Evolutionary conservation across 176 grass and related monocot species (phyloP), one percentile per base, ranked within the genome.

Genomic region (Triticum dicoccoides): DNA sequence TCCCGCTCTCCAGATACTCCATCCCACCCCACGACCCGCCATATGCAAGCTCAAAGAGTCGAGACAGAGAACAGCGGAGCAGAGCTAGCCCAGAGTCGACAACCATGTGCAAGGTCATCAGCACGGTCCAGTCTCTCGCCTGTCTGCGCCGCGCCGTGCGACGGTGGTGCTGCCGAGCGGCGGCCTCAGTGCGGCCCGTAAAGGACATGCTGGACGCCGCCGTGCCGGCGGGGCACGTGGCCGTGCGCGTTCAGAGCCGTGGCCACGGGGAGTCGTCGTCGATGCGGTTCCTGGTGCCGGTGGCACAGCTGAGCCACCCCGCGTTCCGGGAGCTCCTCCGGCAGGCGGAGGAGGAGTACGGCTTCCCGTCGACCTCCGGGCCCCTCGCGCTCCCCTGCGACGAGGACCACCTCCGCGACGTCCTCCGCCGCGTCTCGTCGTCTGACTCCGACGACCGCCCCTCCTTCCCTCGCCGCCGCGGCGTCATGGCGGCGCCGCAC

Each of bases 311-410:
- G 1, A 2, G 10, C 3, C 87, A 92, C 90, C 83, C 80, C n/a
- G 82, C 79, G 29, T 92, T 89, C 74, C 35, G 61, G 59, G 80
- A 83, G 73, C 80, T 92, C 45, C 83, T 92, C 2, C 65, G 15
- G 4, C 79, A 86, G 74, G 87, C 90, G 14, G 87, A 79, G 87
- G 86, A 86, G 83, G 83, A 88, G 87, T 92, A 83, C 79, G 87
- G 83, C 66, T 92, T 86, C 79, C 65, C 72, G 8, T 20, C 85
- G 0, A 23, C 82, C 3, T 35, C 81, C 0, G 90, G 87, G 0
- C 66, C 90, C 34, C 25, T 89, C 56, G 64, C 58, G 56, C 82
- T 92, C 42, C 90, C 86, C 34, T 89, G 90, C 86, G 69, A 81
- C 73, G 90, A 88, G 62, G 79, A 79, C 65, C 73, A 5, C 65